Percentiles rank a stretch among this genome's conserved stretches.
These are phyloP conservation scores for Elongisporangium anandrum DNA, from an alignment of 352 stramenopile species.

Conservation along the genomic window DNA sequence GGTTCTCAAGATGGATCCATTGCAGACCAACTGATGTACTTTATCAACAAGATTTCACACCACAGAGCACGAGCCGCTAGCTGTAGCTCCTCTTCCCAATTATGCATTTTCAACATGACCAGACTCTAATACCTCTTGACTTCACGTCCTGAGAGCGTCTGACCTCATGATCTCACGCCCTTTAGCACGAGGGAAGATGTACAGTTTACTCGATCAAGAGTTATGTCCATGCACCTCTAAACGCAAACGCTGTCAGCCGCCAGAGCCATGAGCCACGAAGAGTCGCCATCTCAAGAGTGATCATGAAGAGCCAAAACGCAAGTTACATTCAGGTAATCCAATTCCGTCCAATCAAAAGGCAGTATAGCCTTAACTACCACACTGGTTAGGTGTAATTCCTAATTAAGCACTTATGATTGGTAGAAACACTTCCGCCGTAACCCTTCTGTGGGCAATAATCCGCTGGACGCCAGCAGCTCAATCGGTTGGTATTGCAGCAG, in stretches of 20 bases:
- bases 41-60: not conserved
- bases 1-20: not conserved
- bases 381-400: not conserved
- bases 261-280: not conserved
- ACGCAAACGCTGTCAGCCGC: too few species aligned
- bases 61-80: not conserved
- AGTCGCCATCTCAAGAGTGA: not conserved
- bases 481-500: constrained; percentile 1
- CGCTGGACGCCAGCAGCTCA: not conserved
- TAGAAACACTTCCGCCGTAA: not conserved
- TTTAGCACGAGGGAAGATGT: too few species aligned
- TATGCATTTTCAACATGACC: not conserved
- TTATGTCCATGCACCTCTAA: too few species aligned
- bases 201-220: too few species aligned
- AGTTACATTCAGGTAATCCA: not conserved
- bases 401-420: not conserved
- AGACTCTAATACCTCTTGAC: too few species aligned
- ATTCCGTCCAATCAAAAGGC: not conserved
- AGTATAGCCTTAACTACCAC: not conserved
- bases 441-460: not conserved
- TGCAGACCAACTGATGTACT: not conserved
- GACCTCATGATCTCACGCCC: too few species aligned
- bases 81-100: not conserved
- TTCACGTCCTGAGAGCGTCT: too few species aligned
- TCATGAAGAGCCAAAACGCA: not conserved